These are phyloP conservation scores for Phytophthora sansomeana DNA, from an alignment of 352 stramenopile species.

Conservation along the genomic window DNA sequence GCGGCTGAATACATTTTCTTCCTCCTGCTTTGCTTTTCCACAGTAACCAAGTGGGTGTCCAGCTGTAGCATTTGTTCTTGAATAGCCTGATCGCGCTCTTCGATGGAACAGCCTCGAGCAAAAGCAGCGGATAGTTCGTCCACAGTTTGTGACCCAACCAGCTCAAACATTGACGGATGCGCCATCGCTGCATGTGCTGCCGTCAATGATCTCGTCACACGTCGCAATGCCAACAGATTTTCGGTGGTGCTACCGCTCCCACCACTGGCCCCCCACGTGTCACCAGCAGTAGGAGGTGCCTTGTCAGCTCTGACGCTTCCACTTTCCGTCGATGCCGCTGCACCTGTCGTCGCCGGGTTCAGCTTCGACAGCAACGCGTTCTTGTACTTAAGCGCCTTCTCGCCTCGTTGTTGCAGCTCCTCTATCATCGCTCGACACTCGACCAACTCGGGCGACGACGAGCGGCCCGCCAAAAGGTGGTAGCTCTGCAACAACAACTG, in stretches of 20 bases:
- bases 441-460: conserved; percentile 7
- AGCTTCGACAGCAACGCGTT: conserved; percentile 71
- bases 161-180: conserved; percentile 89
- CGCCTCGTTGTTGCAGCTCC: conserved; percentile 69
- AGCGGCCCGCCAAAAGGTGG: conserved; percentile 51
- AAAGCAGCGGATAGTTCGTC: conserved; percentile 64
- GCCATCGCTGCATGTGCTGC: conserved; percentile 80
- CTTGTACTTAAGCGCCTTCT: conserved; percentile 73
- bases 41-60: conserved; percentile 71
- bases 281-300: conserved; percentile 1
- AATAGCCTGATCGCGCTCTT: conserved; percentile 61
- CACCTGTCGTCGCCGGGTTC: conserved; percentile 30
- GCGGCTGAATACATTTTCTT: conserved; percentile 61
- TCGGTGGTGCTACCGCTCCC: conserved; percentile 14
- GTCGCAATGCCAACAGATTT: conserved; percentile 48
- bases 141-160: conserved; percentile 71
- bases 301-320: conserved; percentile 6
- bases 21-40: conserved; percentile 49
- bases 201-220: conserved; percentile 82
- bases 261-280: conserved; percentile 6
- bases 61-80: conserved; percentile 73
- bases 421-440: conserved; percentile 72
- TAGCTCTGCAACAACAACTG: conserved; percentile 83
- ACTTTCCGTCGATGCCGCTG: conserved; percentile 9
- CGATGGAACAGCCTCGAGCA: conserved; percentile 47